Conservation (phyloP, 2,329 filamentous ascomycete species). For the Epichloe gansuensis region DNA sequence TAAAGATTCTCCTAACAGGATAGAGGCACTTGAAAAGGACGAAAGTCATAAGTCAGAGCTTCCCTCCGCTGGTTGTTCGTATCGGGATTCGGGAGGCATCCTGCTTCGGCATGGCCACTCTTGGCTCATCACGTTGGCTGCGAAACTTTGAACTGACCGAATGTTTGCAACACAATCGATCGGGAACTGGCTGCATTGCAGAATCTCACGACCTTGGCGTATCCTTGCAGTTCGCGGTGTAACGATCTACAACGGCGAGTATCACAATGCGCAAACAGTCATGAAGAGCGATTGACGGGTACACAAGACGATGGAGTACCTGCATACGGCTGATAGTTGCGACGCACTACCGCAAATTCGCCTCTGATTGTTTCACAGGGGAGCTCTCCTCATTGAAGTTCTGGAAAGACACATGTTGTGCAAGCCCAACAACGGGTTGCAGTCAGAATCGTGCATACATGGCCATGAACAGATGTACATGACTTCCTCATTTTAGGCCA, state of each 20-base stretch:
- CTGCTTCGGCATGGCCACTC: too few species aligned
- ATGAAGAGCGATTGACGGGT: neutral
- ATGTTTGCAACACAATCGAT: neutral
- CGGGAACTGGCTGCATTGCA: neutral
- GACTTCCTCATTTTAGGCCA: neutral
- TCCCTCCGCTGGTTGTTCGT: neutral
- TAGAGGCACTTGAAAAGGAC: neutral
- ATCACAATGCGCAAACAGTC: conserved; percentile 1
- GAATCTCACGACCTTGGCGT: neutral
- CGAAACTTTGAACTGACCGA: neutral
- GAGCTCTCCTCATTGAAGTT: neutral
- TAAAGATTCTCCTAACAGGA: neutral
- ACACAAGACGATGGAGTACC: neutral
- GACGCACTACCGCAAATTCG: neutral
- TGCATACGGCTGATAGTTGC: neutral
- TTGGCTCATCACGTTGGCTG: neutral
- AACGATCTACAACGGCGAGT: neutral
- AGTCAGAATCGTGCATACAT: neutral
- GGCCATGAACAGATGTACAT: neutral
- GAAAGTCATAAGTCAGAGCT: neutral
- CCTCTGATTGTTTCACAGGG: conserved; percentile 1
- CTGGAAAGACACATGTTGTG: neutral
- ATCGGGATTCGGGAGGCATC: neutral
- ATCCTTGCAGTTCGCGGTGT: neutral
- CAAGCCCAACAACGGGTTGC: neutral